A percentile compares a stretch with the other conserved stretches of the same genome.
Conservation (phyloP, 2,329 filamentous ascomycete genomes). For the Thielaviopsis punctulata region DNA sequence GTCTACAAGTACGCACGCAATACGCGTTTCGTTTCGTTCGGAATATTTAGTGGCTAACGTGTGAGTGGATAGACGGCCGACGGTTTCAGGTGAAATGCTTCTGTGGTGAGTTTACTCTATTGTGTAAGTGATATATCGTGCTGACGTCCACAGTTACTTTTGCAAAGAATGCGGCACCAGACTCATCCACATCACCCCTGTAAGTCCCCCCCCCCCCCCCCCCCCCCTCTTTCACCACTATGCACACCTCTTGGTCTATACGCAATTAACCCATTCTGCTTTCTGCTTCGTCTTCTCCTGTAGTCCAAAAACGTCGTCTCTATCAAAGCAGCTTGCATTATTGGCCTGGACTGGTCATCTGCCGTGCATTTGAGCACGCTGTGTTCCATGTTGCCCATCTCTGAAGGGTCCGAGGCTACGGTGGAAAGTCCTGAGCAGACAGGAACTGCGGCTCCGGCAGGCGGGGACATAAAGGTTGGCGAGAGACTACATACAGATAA, state of each 20-base stretch:
- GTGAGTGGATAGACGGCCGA: conserved; percentile 30
- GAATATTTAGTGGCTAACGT: not conserved
- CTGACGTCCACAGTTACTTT: conserved; percentile 34
- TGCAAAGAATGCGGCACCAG: conserved; percentile 49
- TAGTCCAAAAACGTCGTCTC: conserved; percentile 42
- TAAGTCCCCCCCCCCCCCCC: conserved; percentile 18
- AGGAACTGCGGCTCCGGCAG: too few species aligned
- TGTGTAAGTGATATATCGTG: not conserved
- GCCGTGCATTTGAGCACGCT: conserved; percentile 54
- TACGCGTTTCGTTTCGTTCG: conserved; percentile 12
- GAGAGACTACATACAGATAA: not conserved
- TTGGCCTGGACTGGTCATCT: conserved; percentile 40
- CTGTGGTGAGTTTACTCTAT: conserved; percentile 30
- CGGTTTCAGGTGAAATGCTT: conserved; percentile 36
- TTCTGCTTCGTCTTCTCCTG: not conserved
- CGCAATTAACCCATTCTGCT: conserved; percentile 11
- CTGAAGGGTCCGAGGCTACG: conserved; percentile 38
- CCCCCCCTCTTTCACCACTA: not conserved
- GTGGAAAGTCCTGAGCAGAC: not conserved
- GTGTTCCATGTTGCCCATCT: conserved; percentile 50
- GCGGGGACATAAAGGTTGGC: not conserved
- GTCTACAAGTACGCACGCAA: conserved; percentile 32
- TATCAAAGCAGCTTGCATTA: conserved; percentile 50
- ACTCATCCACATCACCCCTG: conserved; percentile 43
- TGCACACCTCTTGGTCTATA: not conserved